These are phyloP conservation scores for Plantago elongata DNA, from an alignment of 257 asterid species.

Conservation along the genomic window DNA sequence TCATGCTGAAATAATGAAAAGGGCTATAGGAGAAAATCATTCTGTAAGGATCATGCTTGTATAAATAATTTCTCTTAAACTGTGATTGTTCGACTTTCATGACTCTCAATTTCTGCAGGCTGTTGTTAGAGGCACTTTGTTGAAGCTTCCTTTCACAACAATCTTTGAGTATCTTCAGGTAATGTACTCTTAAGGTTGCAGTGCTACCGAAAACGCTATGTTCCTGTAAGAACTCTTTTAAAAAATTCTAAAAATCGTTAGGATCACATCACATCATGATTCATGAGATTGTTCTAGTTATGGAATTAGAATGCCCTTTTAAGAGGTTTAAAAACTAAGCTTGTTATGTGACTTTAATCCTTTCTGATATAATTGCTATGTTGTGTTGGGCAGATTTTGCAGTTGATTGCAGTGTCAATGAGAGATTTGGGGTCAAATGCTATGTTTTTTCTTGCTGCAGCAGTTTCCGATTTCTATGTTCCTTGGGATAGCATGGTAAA, in stretches of 20 bases:
- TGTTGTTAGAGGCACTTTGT: constrained; percentile 42
- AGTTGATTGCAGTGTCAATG: constrained; percentile 55
- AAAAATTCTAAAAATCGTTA: no score
- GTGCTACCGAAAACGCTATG: no score
- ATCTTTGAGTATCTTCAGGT: constrained; percentile 96
- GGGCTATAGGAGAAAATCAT: constrained; percentile 45
- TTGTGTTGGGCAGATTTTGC: constrained; percentile 50
- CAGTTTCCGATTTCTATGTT: constrained; percentile 93
- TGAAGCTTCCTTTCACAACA: constrained; percentile 86
- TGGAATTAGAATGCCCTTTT: no score
- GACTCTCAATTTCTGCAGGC: constrained; percentile 44
- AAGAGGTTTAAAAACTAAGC: no score
- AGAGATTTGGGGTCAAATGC: constrained; percentile 59
- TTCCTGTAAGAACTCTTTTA: no score
- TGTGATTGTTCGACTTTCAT: no score
- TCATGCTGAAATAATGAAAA: constrained; percentile 49
- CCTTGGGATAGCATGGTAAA: constrained; percentile 97
- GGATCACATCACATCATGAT: no score
- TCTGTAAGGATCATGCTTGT: constrained; percentile 35
- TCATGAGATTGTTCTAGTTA: no score
- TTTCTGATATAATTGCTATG: no score
- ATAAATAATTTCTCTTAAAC: background rate
- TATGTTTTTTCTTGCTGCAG: constrained; percentile 88
- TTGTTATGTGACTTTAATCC: no score
- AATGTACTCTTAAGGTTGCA: background rate